These are phyloP conservation scores for Coemansia sp. DNA, from an alignment of 192 early-diverging fungal species.

Conservation along the genomic window DNA sequence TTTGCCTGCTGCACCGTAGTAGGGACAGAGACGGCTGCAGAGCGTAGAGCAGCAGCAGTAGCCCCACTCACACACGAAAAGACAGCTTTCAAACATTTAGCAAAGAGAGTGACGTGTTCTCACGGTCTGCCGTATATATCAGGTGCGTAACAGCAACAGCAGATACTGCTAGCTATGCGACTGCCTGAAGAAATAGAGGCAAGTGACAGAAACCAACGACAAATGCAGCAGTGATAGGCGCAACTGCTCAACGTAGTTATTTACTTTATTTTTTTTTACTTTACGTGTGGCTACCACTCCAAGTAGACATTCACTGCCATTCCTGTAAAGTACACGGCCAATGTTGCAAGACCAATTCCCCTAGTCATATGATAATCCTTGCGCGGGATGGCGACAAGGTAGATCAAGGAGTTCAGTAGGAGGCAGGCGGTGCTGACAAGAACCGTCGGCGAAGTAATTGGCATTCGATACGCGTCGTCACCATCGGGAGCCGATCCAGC, in stretches of 20 bases:
- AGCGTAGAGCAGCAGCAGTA: neutral
- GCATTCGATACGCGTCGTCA: constrained; percentile 58
- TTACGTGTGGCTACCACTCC: constrained; percentile 45
- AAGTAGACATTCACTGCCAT: constrained; percentile 66
- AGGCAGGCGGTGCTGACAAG: constrained; percentile 71
- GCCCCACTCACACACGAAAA: neutral
- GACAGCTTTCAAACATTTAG: neutral
- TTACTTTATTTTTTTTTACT: neutral
- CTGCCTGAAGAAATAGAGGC: no score
- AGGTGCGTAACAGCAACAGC: neutral
- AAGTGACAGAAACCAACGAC: neutral
- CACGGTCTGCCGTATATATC: neutral
- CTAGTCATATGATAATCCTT: constrained; percentile 68
- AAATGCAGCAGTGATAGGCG: neutral
- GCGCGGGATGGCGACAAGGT: constrained; percentile 64
- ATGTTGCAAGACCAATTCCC: constrained; percentile 60
- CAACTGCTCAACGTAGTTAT: neutral
- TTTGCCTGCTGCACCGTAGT: neutral
- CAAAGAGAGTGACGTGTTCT: neutral
- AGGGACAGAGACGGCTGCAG: neutral
- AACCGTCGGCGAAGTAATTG: constrained; percentile 66
- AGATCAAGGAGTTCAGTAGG: constrained; percentile 62
- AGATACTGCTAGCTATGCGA: neutral
- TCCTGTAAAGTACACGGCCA: constrained; percentile 63
- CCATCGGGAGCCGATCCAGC: constrained; percentile 37